These are phyloP conservation scores for Sesbania bispinosa DNA, from an alignment of 306 rosid species.

Conservation along the genomic window DNA sequence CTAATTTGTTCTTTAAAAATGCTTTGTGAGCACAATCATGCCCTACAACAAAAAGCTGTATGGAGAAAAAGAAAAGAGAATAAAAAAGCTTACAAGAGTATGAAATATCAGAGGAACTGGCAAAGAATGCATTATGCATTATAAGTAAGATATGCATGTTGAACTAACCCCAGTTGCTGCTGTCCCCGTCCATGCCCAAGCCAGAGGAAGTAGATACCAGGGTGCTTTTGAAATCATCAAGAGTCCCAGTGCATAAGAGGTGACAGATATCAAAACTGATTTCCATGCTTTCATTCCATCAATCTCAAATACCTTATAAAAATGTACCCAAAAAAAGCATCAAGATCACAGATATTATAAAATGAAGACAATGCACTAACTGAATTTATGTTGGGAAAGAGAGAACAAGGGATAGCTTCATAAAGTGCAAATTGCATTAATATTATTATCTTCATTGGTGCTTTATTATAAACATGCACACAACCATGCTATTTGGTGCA, in stretches of 20 bases:
- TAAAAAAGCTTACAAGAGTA: constrained; percentile 1
- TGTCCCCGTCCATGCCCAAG: constrained; percentile 99
- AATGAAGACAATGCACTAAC: too few relatives aligned
- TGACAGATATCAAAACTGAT: constrained; percentile 65
- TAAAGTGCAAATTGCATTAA: background rate
- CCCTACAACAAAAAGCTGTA: constrained; percentile 86
- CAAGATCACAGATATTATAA: background rate
- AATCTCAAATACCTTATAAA: constrained; percentile 73
- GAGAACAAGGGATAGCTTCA: too few relatives aligned
- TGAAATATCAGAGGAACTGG: background rate
- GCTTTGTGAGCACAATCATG: constrained; percentile 96
- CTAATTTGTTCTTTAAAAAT: constrained; percentile 80
- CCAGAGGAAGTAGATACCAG: constrained; percentile 93
- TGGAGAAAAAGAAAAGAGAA: constrained; percentile 27
- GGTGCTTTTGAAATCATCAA: constrained; percentile 76
- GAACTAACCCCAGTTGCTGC: constrained; percentile 87
- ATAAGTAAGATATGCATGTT: background rate
- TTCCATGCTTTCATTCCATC: constrained; percentile 73
- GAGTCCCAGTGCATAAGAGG: constrained; percentile 78
- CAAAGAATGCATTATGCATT: background rate
- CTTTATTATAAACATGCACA: background rate
- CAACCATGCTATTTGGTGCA: background rate
- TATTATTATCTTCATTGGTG: background rate
- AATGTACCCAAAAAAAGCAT: background rate
- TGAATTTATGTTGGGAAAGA: too few relatives aligned